Base-by-base conservation (phyloP, 2,329 filamentous ascomycete species). In the Cordyceps farinosa region DNA sequence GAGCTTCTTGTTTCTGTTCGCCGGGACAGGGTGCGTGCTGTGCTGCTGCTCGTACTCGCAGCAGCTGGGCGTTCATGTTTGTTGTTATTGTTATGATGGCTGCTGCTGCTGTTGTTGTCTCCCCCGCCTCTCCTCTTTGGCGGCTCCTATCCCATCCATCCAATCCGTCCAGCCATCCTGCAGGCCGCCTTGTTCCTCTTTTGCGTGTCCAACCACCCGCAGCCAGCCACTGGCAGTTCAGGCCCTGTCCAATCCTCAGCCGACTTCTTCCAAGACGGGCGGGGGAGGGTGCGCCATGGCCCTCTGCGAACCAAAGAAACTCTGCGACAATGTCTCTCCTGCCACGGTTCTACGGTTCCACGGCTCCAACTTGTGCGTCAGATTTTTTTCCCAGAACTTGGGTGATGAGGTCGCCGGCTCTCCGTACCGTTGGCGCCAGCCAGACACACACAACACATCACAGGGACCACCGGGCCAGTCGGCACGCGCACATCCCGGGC, bases 291-390 rank as follows among this genome's bases (percentile, higher is more conserved):
- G 52, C 32, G 56, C 30, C n/a, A 30, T 30, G 27, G 32, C 45
- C 40, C 40, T 22, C 44, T 62, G 36, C 42, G 52, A 56, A 51
- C 61, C 61, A 57, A 62, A 57, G 53, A 57, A 62, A 61, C 59
- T 57, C 45, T 56, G 61, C 61, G 61, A 62, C 61, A 62, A 11
- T 50, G 29, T 56, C 61, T 56, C 27, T 32, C 15, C 11, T 61
- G 40, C 38, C 36, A 61, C 50, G 40, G 50, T 44, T 44, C 32
- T 44, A 30, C 27, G 38, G 32, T 42, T 15, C 36, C 57, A 44
- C 47, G 29, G 34, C 36, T 22, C 44, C 40, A 38, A 44, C 8
- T 53, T 53, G 30, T 53, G 50, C 30, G 30, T 36, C 48, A 52
- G 48, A 15, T 36, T 15, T 53, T 22, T 22, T 22, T 22, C 22